Percentiles rank a stretch among this genome's conserved stretches.
These are phyloP conservation scores for Remersonia thermophila DNA, from an alignment of 2,329 filamentous ascomycete genomes.

Conservation along the genomic window DNA sequence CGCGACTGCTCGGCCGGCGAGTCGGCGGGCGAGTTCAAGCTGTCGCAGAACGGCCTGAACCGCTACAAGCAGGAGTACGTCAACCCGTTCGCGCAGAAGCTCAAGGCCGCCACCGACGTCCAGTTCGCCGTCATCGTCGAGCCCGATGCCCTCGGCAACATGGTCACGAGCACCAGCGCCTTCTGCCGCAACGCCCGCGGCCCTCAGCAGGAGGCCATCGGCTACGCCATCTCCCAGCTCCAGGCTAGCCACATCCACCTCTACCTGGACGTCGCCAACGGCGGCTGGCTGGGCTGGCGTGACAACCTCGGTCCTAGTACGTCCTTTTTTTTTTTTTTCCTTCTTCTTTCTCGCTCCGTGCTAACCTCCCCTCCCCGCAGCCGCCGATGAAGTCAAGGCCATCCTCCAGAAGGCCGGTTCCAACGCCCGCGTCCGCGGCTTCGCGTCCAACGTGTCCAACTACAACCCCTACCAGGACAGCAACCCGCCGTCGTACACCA, in stretches of 20 bases:
- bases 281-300: conserved; percentile 31
- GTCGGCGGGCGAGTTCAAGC: conserved; percentile 27
- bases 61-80: no score
- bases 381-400: conserved; percentile 27
- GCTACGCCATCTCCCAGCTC: conserved; percentile 26
- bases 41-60: conserved; percentile 16
- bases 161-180: conserved; percentile 26
- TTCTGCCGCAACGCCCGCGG: conserved; percentile 26
- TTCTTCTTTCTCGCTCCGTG: conserved; percentile 11
- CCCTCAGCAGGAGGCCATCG: conserved; percentile 29
- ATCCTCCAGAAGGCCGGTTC: conserved; percentile 24
- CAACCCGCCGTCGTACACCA: conserved; percentile 27
- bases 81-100: conserved; percentile 23
- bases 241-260: conserved; percentile 26
- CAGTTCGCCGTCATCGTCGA: conserved; percentile 31
- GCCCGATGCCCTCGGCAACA: conserved; percentile 31
- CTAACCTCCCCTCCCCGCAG: conserved; percentile 4
- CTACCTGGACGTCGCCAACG: conserved; percentile 30
- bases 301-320: conserved; percentile 20
- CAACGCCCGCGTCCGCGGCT: conserved; percentile 25
- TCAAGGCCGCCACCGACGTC: conserved; percentile 25
- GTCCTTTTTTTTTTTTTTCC: neutral
- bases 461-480: conserved; percentile 25
- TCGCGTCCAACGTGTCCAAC: conserved; percentile 33
- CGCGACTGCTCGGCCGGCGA: conserved; percentile 31